Base-by-base conservation (phyloP, 176 grass and related monocot species). In the Musa acuminata region DNA sequence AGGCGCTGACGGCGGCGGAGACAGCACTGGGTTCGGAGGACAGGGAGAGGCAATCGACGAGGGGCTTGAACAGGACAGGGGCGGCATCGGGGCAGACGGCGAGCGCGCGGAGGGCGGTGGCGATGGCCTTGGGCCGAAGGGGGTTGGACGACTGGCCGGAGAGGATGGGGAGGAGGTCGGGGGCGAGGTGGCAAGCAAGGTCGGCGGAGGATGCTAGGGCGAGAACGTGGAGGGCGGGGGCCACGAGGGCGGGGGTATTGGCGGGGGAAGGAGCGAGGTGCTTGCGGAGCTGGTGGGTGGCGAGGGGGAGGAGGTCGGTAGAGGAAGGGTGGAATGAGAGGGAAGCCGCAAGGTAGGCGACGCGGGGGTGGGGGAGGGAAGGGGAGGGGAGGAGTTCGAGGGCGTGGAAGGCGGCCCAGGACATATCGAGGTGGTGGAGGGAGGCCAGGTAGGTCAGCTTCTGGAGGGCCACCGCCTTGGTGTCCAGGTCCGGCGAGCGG, bases 361-460 rank as follows among this genome's bases (percentile, higher is more conserved):
- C 66, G 78, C 90, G 94, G 67, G 87, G 88, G 77, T 80, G 84
- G 0, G 81, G 83, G 53, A 83, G 86, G 72, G 81, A 78, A 17
- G 84, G 84, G 49, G 94, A 91, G 62, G 94, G 85, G 68, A 98
- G 84, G 75, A 93, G 94, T 62, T 98, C 87, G 75, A 98, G 85
- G 84, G 90, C 83, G 19, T 89, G 82, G 80, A 98, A 98, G 64
- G 90, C 80, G 29, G 89, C 90, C 75, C 83, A 89, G 69, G 94
- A 83, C 6, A 87, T 66, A 50, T 90, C 69, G 64, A 59, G 75
- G 73, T 82, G 87, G 72, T 89, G 75, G 51, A 98, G 90, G 9
- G 90, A 93, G 64, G 82, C 84, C 64, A 98, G 88, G 84, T 93
- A 98, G 23, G 87, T 89, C 19, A 97, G 90, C 75, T 97, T 97